Conservation (phyloP, 805 yeast species). For the Saturnispora serradocipensis region DNA sequence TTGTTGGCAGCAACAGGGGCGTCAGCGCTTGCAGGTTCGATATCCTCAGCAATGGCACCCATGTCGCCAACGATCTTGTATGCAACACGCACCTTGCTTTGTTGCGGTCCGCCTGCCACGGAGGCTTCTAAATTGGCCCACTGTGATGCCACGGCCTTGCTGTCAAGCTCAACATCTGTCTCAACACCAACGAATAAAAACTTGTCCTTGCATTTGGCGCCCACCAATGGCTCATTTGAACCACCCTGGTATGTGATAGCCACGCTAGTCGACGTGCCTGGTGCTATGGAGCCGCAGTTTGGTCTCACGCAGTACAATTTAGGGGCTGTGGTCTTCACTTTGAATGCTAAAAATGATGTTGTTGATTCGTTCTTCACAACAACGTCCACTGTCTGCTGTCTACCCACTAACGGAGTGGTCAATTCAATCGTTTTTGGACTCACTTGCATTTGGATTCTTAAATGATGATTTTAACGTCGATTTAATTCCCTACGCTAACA, state of each 20-base stretch:
- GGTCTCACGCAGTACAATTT: constrained; percentile 93
- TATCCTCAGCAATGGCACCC: constrained; percentile 26
- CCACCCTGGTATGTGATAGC: constrained; percentile 82
- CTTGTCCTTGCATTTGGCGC: constrained; percentile 81
- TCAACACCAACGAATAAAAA: constrained; percentile 85
- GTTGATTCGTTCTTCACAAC: constrained; percentile 46
- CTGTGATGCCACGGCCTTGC: constrained; percentile 48
- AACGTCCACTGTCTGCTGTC: constrained; percentile 57
- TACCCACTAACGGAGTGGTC: constrained; percentile 51
- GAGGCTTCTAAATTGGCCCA: constrained; percentile 72
- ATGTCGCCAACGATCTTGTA: constrained; percentile 24
- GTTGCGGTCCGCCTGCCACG: constrained; percentile 23
- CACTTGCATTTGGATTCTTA: constrained; percentile 5
- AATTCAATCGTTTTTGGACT: constrained; percentile 7
- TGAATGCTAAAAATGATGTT: constrained; percentile 60
- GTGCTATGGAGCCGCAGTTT: constrained; percentile 71
- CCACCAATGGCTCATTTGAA: constrained; percentile 61
- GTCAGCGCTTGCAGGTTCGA: constrained; percentile 13
- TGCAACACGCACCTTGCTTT: constrained; percentile 26
- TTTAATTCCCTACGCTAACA: not conserved
- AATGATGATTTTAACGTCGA: not conserved
- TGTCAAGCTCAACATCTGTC: constrained; percentile 48
- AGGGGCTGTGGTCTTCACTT: constrained; percentile 97
- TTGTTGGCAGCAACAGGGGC: constrained; percentile 11
- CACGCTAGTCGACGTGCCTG: constrained; percentile 66